phyloP scores from a whole-genome alignment of 768 basidiomycete species.

The Termitomyces sp. region DNA sequence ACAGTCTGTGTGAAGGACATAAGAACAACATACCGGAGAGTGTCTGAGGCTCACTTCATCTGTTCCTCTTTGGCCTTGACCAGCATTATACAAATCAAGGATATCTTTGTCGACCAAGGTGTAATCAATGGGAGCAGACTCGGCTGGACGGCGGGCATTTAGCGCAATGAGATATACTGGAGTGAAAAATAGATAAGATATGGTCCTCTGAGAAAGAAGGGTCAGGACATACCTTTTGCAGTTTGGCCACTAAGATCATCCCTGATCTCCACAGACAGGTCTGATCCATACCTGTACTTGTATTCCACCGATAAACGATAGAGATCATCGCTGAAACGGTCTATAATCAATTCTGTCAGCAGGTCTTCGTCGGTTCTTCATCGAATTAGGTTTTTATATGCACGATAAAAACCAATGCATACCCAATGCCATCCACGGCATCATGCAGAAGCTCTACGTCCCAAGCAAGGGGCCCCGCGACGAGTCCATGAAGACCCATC shows the following conservation, averaged over 20 bases:
- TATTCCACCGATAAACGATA: constrained; percentile 27
- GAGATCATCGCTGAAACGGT: constrained; percentile 29
- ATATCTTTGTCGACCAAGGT: constrained; percentile 38
- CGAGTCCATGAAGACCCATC: constrained; percentile 21
- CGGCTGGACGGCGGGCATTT: constrained; percentile 33
- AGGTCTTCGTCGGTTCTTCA: constrained; percentile 29
- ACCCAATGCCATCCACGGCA: constrained; percentile 29
- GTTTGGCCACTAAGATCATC: constrained; percentile 27
- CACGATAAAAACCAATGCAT: neutral
- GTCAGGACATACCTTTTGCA: constrained; percentile 21
- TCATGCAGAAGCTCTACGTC: constrained; percentile 32
- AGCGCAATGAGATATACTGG: constrained; percentile 46
- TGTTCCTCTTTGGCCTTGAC: constrained; percentile 33
- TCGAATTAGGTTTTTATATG: neutral
- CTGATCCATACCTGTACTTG: constrained; percentile 23
- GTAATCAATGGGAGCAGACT: constrained; percentile 31
- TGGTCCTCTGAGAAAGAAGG: neutral
- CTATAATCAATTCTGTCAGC: constrained; percentile 36
- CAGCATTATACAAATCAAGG: constrained; percentile 33
- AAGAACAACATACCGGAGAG: neutral
- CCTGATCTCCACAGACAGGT: constrained; percentile 25
- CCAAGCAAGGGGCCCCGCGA: constrained; percentile 32
- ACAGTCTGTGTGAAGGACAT: constrained; percentile 18
- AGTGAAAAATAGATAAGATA: neutral
- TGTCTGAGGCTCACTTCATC: constrained; percentile 27